Base-by-base conservation (phyloP, 2,329 filamentous ascomycete genomes). In the Ceratocystiopsis minuta region DNA sequence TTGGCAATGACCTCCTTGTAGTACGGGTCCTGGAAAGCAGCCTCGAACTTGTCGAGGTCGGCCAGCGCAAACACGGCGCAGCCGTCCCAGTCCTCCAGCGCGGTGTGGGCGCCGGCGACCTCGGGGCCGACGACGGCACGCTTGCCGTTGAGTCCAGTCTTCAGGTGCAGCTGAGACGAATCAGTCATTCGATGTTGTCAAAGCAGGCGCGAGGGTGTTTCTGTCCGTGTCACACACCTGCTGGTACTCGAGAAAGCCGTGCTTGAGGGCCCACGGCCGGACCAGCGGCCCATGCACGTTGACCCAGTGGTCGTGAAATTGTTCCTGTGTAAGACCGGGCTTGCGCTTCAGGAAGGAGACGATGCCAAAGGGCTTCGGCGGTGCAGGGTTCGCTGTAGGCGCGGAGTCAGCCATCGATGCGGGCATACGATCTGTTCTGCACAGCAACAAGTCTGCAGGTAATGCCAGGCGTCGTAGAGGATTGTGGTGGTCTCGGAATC, bases 301-400 rank as follows among this genome's bases (percentile, higher is more conserved):
- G 41, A 55, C 43, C 56, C 56, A 60, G 47, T 57, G 55, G 37
- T 53, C 44, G 51, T 57, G 57, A 49, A 59, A 58, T 39, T 57
- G 46, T 12, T 49, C 53, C 16, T 43, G 51, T 7, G 52, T 54
- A 17, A 57, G 43, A 34, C 48, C 45, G n/a, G 49, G 52, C 18
- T 54, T 46, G 40, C 43, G 43, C 40, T 45, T 45, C 20, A 45
- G 16, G 31, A 45, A 42, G 16, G 43, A 40, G 34, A 45, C 37
- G 16, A 44, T 44, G 39, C 39, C 24, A 37, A 45, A 28, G 14
- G 36, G 39, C 36, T 38, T 32, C 11, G 18, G 35, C 12, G 36
- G 33, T 10, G 37, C 11, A 6, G 24, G 7, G 11, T 28, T 10
- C 24, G 24, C 24, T 10, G 9, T 9, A 28, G 24, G 24, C 11